Evolutionary conservation across 140 eudicot genomes (phyloP).

Genomic region (Cichorium intybus): DNA sequence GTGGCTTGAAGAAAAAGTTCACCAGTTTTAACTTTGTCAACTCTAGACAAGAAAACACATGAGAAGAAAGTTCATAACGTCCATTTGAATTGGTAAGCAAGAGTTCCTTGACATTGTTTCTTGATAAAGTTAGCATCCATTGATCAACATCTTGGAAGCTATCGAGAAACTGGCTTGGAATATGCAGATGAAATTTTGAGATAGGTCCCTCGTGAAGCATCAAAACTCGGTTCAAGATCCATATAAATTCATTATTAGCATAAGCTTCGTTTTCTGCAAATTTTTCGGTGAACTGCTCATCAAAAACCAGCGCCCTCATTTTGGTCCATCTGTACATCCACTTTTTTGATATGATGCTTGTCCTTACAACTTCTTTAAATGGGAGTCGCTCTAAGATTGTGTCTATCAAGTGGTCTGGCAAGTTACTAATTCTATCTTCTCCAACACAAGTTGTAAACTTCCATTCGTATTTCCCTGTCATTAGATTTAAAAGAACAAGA

Average conservation of each 20-base stretch:
- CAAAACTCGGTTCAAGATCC: not conserved
- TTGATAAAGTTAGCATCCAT: not conserved
- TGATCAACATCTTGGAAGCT: not conserved
- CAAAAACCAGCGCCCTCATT: not conserved
- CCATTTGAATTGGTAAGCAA: not conserved
- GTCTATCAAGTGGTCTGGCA: not conserved
- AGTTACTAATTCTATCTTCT: constrained; percentile 1
- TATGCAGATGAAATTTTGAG: not conserved
- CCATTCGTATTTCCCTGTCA: not conserved
- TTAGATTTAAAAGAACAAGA: not conserved
- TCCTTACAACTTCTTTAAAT: not conserved
- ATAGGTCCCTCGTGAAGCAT: not conserved
- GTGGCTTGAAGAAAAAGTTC: not conserved
- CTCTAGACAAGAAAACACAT: not conserved
- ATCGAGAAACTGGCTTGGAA: not conserved
- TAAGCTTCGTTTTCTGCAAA: not conserved
- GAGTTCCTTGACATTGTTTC: not conserved
- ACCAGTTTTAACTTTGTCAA: not conserved
- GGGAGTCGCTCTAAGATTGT: not conserved
- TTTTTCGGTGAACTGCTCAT: not conserved
- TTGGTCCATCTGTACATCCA: constrained; percentile 4
- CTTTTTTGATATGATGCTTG: constrained; percentile 5
- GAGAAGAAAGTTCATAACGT: not conserved
- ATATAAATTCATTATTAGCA: not conserved
- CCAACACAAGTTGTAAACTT: not conserved